phyloP scores from a whole-genome alignment of 2,329 filamentous ascomycete species.

The Xylariaceae sp. region DNA sequence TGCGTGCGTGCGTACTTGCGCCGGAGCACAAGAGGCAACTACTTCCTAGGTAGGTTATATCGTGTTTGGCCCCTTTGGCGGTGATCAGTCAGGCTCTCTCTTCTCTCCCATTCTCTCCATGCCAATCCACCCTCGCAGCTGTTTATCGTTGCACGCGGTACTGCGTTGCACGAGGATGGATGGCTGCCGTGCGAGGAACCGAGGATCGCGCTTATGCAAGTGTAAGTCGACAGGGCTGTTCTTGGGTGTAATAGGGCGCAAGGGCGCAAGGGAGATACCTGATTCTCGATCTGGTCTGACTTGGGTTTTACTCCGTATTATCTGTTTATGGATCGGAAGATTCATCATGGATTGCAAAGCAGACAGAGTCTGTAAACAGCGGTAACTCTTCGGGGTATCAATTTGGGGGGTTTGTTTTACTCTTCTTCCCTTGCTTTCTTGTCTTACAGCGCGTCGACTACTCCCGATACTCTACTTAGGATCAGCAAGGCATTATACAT shows the following conservation, averaged over 20 bases:
- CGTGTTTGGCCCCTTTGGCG: not conserved
- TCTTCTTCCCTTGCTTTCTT: not conserved
- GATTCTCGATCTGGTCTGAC: no score
- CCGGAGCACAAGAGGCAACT: not conserved
- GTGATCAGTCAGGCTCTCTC: not conserved
- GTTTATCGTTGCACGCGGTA: not conserved
- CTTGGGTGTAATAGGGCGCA: not conserved
- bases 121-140: not conserved
- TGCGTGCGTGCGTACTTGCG: not conserved
- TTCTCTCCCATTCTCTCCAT: not conserved
- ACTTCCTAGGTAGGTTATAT: not conserved
- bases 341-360: not conserved
- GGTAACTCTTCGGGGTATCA: constrained; percentile 3
- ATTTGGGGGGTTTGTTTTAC: no score
- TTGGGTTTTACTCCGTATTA: no score
- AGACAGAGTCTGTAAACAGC: constrained; percentile 12
- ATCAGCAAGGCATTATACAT: constrained; percentile 2
- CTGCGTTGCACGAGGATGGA: constrained; percentile 7
- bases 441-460: constrained; percentile 10
- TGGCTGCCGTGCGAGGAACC: constrained; percentile 10
- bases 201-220: constrained; percentile 19
- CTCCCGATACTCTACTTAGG: constrained; percentile 2
- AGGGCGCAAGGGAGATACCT: no score
- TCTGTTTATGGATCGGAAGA: no score
- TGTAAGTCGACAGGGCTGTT: constrained; percentile 5